A percentile compares a stretch with the other conserved stretches of the same genome.
Conservation (phyloP, 1,139 yeast genomes). For the Magnusiomyces suaveolens region DNA sequence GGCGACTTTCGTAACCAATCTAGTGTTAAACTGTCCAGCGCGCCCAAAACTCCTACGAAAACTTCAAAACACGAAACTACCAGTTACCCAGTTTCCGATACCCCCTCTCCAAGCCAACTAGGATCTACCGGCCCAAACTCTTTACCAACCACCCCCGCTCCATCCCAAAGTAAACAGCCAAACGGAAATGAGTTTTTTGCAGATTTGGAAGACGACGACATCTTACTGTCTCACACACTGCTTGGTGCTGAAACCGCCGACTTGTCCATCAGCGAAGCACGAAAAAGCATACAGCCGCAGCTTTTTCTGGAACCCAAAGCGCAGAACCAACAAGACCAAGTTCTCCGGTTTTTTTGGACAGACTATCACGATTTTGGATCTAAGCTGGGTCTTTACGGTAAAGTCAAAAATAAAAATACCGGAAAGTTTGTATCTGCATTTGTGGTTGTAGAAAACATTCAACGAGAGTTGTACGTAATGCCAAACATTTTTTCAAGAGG, state of each 20-base stretch:
- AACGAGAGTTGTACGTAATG: slow-evolving; percentile 65
- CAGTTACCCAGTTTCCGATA: neutral
- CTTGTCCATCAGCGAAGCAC: neutral
- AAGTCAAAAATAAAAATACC: slow-evolving; percentile 36
- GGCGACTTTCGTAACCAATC: neutral
- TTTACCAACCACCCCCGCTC: slow-evolving; percentile 16
- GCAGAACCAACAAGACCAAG: slow-evolving; percentile 32
- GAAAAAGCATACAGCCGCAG: neutral
- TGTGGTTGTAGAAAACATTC: slow-evolving; percentile 62
- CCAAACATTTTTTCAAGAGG: slow-evolving; percentile 41
- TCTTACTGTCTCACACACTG: neutral
- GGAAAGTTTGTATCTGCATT: slow-evolving; percentile 57
- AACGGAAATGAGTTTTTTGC: neutral
- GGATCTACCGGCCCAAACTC: neutral
- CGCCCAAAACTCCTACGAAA: neutral
- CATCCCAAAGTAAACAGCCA: slow-evolving; percentile 8
- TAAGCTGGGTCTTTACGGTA: slow-evolving; percentile 73
- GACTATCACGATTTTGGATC: slow-evolving; percentile 77
- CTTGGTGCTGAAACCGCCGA: neutral
- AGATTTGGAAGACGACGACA: neutral
- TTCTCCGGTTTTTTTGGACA: slow-evolving; percentile 76
- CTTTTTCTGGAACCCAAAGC: neutral
- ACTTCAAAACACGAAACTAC: neutral
- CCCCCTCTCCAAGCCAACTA: neutral
- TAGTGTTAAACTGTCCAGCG: neutral